Evolutionary conservation across 78 protist species (phyloP).

Genomic region (Bigelowiella natans): DNA sequence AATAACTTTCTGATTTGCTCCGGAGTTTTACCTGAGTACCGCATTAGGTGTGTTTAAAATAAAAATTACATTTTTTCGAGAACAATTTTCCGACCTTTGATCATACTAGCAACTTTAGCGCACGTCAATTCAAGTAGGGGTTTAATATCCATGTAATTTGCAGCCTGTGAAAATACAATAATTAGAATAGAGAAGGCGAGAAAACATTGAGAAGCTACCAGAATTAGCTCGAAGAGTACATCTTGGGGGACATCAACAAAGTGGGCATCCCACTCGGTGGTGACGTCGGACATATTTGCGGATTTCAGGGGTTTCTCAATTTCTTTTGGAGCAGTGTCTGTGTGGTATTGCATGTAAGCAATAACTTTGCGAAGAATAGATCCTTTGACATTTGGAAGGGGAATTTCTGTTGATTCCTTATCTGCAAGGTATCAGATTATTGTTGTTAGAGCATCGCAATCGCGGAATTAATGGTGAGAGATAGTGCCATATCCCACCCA

Average conservation of each 20-base stretch:
- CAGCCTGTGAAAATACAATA: slow-evolving; percentile 45
- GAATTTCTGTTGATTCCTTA: slow-evolving; percentile 49
- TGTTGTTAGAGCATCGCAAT: not conserved
- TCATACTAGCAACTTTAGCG: slow-evolving; percentile 82
- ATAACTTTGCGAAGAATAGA: slow-evolving; percentile 36
- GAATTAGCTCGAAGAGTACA: slow-evolving; percentile 32
- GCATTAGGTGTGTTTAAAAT: too few relatives aligned
- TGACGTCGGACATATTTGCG: slow-evolving; percentile 37
- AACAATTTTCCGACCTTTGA: slow-evolving; percentile 45
- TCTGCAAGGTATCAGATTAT: not conserved
- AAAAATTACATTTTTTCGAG: too few relatives aligned
- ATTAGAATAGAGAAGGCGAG: not conserved
- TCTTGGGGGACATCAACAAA: slow-evolving; percentile 35
- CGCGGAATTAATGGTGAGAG: not conserved
- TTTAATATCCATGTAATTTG: slow-evolving; percentile 88
- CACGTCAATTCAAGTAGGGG: slow-evolving; percentile 80
- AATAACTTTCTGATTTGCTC: slow-evolving; percentile 84
- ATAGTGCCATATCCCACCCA: not conserved
- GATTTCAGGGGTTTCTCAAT: slow-evolving; percentile 43
- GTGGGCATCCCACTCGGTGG: slow-evolving; percentile 32
- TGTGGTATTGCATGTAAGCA: slow-evolving; percentile 29
- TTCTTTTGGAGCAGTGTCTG: slow-evolving; percentile 19
- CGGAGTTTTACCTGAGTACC: slow-evolving; percentile 62
- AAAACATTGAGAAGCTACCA: not conserved
- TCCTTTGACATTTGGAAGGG: slow-evolving; percentile 69